phyloP scores from a whole-genome alignment of 257 asterid genomes.

The Datura wrightii region DNA sequence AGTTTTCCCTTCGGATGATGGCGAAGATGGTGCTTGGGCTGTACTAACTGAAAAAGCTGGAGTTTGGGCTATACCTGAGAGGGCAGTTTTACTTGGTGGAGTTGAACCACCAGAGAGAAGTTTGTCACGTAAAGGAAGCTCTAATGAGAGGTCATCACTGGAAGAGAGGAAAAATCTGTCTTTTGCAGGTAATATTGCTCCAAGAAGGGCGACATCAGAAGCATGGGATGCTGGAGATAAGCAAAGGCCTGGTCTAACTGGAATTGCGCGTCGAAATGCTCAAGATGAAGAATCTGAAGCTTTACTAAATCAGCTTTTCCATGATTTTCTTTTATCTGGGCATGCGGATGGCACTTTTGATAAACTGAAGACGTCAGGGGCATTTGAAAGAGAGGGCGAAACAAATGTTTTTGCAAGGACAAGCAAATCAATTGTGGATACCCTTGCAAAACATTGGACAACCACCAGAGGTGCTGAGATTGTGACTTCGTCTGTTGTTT shows the following conservation, averaged over 20 bases:
- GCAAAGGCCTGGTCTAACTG: conserved; percentile 64
- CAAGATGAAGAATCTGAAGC: conserved; percentile 95
- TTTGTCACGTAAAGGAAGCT: conserved; percentile 91
- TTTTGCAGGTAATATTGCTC: conserved; percentile 64
- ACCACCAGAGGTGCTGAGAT: conserved; percentile 93
- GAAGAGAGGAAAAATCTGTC: conserved; percentile 69
- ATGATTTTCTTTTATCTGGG: conserved; percentile 80
- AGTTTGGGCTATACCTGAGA: conserved; percentile 97
- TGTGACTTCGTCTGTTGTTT: conserved; percentile 72
- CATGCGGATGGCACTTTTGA: conserved; percentile 74
- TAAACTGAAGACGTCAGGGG: conserved; percentile 70
- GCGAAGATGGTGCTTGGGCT: conserved; percentile 89
- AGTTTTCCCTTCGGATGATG: conserved; percentile 73
- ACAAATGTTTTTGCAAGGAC: conserved; percentile 75
- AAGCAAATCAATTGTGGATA: conserved; percentile 92
- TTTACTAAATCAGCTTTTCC: conserved; percentile 81
- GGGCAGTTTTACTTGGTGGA: conserved; percentile 87
- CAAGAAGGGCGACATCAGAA: conserved; percentile 85
- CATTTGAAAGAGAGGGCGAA: conserved; percentile 95
- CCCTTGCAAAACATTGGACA: conserved; percentile 97
- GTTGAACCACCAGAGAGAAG: conserved; percentile 97
- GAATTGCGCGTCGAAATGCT: conserved; percentile 69
- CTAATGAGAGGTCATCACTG: conserved; percentile 68
- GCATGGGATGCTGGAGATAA: conserved; percentile 82
- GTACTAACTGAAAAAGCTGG: conserved; percentile 97